Conservation (phyloP, 129 eudicot genomes). For the Helianthus tuberosus region DNA sequence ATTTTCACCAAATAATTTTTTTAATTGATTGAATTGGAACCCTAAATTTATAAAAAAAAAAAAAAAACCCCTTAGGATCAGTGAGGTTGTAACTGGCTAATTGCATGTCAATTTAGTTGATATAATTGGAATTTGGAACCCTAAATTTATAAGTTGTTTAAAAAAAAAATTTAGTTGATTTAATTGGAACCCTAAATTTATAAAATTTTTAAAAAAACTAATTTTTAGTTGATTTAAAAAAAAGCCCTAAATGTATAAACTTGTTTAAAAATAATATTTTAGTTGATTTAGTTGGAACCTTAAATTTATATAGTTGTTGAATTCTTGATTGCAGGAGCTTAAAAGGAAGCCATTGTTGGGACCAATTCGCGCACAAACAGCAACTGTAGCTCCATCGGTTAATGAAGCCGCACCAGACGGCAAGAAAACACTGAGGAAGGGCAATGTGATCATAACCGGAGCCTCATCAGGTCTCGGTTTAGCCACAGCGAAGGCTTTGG, state of each 20-base stretch:
- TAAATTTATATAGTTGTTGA: neutral
- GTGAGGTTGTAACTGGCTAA: neutral
- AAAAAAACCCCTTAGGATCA: neutral
- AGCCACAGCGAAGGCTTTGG: slow-evolving; percentile 86
- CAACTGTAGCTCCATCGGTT: slow-evolving; percentile 64
- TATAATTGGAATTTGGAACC: too few species aligned
- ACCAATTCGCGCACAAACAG: slow-evolving; percentile 67
- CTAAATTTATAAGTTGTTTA: too few species aligned
- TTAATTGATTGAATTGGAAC: neutral
- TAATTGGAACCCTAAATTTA: too few species aligned
- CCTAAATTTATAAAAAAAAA: neutral
- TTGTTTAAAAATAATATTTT: too few species aligned
- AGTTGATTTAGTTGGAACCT: too few species aligned
- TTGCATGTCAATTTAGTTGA: neutral
- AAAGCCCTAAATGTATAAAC: too few species aligned
- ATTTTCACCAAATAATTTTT: neutral
- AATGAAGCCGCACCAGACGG: slow-evolving; percentile 49
- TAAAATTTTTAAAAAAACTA: too few species aligned
- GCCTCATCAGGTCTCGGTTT: slow-evolving; percentile 95
- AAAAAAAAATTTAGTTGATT: too few species aligned
- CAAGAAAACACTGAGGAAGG: slow-evolving; percentile 85
- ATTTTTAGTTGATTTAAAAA: too few species aligned
- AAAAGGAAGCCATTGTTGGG: slow-evolving; percentile 38
- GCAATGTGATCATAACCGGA: slow-evolving; percentile 83
- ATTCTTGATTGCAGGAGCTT: slow-evolving; percentile 43